phyloP scores from a whole-genome alignment of 2,329 filamentous ascomycete species.

The Leptographium wingfieldii region DNA sequence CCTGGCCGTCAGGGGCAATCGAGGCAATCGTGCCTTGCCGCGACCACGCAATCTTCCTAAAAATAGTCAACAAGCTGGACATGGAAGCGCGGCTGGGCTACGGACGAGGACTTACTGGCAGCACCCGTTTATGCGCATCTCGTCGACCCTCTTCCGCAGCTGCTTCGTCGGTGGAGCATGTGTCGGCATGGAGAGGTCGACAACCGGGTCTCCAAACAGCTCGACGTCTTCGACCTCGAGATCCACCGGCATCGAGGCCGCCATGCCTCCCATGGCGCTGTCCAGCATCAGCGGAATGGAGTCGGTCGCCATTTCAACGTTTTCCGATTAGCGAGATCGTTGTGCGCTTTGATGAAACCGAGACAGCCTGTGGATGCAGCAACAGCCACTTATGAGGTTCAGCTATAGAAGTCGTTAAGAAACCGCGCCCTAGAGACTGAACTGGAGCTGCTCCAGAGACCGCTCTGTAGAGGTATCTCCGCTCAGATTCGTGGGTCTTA shows the following conservation, averaged over 20 bases:
- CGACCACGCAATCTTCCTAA: slow-evolving; percentile 75
- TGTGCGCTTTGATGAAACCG: background rate
- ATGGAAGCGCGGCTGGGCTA: background rate
- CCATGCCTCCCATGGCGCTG: slow-evolving; percentile 22
- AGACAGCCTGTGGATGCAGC: background rate
- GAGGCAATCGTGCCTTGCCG: slow-evolving; percentile 75
- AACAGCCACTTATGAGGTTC: background rate
- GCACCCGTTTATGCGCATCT: slow-evolving; percentile 62
- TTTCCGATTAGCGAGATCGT: background rate
- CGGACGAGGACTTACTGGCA: slow-evolving; percentile 52
- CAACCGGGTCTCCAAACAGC: slow-evolving; percentile 26
- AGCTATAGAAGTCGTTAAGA: background rate
- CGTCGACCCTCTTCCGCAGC: slow-evolving; percentile 61
- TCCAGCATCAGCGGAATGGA: slow-evolving; percentile 9
- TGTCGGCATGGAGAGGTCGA: slow-evolving; percentile 35
- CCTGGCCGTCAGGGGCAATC: slow-evolving; percentile 58
- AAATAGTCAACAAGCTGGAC: slow-evolving; percentile 5
- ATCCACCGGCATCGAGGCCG: slow-evolving; percentile 38
- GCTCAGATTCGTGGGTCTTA: background rate
- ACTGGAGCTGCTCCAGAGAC: background rate
- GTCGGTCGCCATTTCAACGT: background rate
- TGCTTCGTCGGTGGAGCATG: slow-evolving; percentile 45
- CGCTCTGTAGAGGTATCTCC: background rate
- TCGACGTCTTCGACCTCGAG: slow-evolving; percentile 51
- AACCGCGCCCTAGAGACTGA: background rate